A percentile compares a stretch with the other conserved stretches of the same genome.
phyloP scores from a whole-genome alignment of 2,329 filamentous ascomycete genomes.

The Fusarium stilboides region DNA sequence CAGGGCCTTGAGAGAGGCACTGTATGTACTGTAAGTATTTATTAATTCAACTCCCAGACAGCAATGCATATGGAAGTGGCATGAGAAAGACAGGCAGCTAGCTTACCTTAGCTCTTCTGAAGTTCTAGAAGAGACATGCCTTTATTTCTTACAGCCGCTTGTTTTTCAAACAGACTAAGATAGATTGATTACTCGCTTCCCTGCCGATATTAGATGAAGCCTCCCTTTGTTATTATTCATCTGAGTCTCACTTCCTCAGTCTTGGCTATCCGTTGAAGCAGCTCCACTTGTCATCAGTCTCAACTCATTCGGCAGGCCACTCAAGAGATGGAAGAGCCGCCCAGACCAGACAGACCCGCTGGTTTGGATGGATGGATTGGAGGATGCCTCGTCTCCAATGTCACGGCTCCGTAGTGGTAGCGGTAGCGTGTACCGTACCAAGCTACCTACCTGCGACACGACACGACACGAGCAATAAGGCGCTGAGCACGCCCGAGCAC shows the following conservation, averaged over 20 bases:
- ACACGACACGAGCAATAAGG: slow-evolving; percentile 9
- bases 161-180: slow-evolving; percentile 26
- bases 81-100: slow-evolving; percentile 14
- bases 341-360: slow-evolving; percentile 37
- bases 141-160: slow-evolving; percentile 23
- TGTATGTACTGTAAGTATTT: slow-evolving; percentile 12
- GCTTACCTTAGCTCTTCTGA: slow-evolving; percentile 10
- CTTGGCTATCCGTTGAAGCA: slow-evolving; percentile 15
- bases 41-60: slow-evolving; percentile 19
- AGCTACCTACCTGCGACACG: slow-evolving; percentile 24
- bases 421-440: slow-evolving; percentile 21
- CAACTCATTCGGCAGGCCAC: slow-evolving; percentile 22
- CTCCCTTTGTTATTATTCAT: slow-evolving; percentile 12
- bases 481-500: slow-evolving; percentile 29
- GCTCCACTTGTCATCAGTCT: slow-evolving; percentile 37
- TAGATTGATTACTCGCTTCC: slow-evolving; percentile 29
- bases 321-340: slow-evolving; percentile 26
- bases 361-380: slow-evolving; percentile 12
- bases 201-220: slow-evolving; percentile 37
- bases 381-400: slow-evolving; percentile 39
- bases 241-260: slow-evolving; percentile 21
- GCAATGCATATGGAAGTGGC: slow-evolving; percentile 6
- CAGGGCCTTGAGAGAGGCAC: slow-evolving; percentile 15
- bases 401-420: slow-evolving; percentile 30
- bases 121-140: not conserved